These are phyloP conservation scores for Hyphopichia fennica DNA, from an alignment of 1,139 yeast genomes.

Conservation along the genomic window DNA sequence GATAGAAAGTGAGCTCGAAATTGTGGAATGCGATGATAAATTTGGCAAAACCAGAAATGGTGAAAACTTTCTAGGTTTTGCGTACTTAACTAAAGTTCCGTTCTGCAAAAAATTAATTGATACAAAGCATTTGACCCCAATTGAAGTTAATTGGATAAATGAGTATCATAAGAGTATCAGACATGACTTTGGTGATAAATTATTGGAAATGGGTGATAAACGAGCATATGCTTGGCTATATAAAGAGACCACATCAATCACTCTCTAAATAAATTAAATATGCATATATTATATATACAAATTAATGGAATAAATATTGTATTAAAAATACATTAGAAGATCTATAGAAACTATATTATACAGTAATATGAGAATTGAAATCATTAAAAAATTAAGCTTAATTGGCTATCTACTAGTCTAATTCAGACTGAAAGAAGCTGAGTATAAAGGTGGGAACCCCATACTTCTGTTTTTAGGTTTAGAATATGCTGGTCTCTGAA, in stretches of 20 bases:
- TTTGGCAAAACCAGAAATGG: slow-evolving; percentile 39
- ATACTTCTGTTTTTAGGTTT: slow-evolving; percentile 21
- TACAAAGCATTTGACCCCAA: slow-evolving; percentile 25
- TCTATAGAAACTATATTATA: slow-evolving; percentile 5
- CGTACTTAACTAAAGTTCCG: slow-evolving; percentile 55
- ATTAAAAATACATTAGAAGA: background rate
- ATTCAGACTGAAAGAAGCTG: slow-evolving; percentile 21
- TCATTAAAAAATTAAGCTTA: background rate
- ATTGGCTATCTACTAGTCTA: background rate
- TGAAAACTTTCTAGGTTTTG: slow-evolving; percentile 40
- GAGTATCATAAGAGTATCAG: slow-evolving; percentile 42
- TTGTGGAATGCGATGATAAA: slow-evolving; percentile 31
- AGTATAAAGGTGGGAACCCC: slow-evolving; percentile 26
- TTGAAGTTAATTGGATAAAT: slow-evolving; percentile 56
- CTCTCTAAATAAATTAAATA: slow-evolving; percentile 12
- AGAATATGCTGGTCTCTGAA: slow-evolving; percentile 31
- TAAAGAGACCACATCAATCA: slow-evolving; percentile 33
- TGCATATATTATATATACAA: slow-evolving; percentile 2
- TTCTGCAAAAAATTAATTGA: slow-evolving; percentile 52
- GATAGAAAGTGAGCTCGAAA: slow-evolving; percentile 52
- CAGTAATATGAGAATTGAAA: slow-evolving; percentile 9
- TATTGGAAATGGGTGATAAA: slow-evolving; percentile 38
- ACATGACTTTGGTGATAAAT: slow-evolving; percentile 32
- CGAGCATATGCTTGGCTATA: slow-evolving; percentile 42
- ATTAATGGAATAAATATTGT: background rate